Evolutionary conservation across 2,329 filamentous ascomycete species (phyloP).

Genomic region (Scedosporium boydii): DNA sequence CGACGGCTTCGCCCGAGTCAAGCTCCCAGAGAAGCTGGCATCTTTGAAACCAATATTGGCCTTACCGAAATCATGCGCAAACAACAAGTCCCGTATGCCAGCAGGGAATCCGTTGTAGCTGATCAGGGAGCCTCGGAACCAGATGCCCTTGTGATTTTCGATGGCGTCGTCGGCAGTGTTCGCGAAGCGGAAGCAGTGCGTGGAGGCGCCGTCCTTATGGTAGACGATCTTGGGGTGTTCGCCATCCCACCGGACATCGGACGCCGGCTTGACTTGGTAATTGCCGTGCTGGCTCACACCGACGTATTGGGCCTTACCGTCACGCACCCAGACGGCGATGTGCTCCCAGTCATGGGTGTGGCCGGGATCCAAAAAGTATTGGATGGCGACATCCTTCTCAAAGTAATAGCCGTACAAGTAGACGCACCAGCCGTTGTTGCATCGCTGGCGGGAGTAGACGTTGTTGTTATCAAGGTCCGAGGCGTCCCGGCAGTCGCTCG

Average conservation of each 20-base stretch:
- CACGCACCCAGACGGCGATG: constrained; percentile 21
- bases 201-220: constrained; percentile 24
- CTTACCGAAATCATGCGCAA: constrained; percentile 10
- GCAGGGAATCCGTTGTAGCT: constrained; percentile 22
- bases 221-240: constrained; percentile 26
- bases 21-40: constrained; percentile 3
- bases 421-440: constrained; percentile 34
- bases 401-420: constrained; percentile 37
- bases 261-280: constrained; percentile 16
- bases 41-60: constrained; percentile 10
- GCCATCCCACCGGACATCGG: constrained; percentile 18
- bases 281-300: constrained; percentile 21
- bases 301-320: constrained; percentile 18
- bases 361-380: constrained; percentile 17
- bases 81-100: constrained; percentile 7
- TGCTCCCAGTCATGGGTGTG: constrained; percentile 32
- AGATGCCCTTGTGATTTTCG: constrained; percentile 24
- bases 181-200: constrained; percentile 26
- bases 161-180: constrained; percentile 13
- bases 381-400: constrained; percentile 29
- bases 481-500: constrained; percentile 21
- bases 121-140: constrained; percentile 22
- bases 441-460: constrained; percentile 30
- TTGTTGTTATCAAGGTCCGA: constrained; percentile 27
- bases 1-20: constrained; percentile 7